Percentiles rank a stretch among this genome's conserved stretches.
Evolutionary conservation across 2,329 filamentous ascomycete species (phyloP).

Genomic region (Dendrostoma leiphaemia): DNA sequence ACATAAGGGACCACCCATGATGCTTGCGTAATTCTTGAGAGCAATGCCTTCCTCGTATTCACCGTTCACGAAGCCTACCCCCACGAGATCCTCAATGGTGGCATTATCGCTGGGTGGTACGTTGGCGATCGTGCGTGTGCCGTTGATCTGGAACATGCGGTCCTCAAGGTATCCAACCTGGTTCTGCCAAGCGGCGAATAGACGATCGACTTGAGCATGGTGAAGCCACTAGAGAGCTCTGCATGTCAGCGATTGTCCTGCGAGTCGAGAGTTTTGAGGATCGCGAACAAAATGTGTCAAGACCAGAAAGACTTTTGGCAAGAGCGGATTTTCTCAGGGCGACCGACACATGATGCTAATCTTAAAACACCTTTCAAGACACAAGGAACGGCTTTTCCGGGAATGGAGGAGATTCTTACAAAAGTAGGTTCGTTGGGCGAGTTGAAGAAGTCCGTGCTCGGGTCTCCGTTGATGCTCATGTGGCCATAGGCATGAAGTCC

Average conservation of each 20-base stretch:
- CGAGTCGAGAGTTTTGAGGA: no score
- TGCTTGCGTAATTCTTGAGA: slow-evolving; percentile 38
- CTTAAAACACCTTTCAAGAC: no score
- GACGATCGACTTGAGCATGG: slow-evolving; percentile 22
- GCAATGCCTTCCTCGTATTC: slow-evolving; percentile 27
- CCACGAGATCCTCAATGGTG: slow-evolving; percentile 37
- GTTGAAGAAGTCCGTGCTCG: slow-evolving; percentile 21
- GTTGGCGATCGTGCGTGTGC: slow-evolving; percentile 42
- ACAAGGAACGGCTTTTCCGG: no score
- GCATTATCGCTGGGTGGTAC: slow-evolving; percentile 38
- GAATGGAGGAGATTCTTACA: no score
- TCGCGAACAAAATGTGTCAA: no score
- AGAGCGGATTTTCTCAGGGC: no score
- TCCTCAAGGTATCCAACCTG: slow-evolving; percentile 21
- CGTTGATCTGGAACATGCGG: slow-evolving; percentile 29
- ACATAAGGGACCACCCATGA: slow-evolving; percentile 36
- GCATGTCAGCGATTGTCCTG: no score
- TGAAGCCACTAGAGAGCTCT: no score
- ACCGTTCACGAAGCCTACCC: slow-evolving; percentile 33
- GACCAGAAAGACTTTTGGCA: no score
- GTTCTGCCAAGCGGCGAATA: slow-evolving; percentile 26
- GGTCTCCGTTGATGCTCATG: slow-evolving; percentile 30
- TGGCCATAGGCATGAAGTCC: slow-evolving; percentile 33
- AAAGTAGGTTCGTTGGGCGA: slow-evolving; percentile 23
- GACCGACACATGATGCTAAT: no score